Evolutionary conservation across 352 stramenopile species (phyloP).

Genomic region (Phytopythium oedochilum): DNA sequence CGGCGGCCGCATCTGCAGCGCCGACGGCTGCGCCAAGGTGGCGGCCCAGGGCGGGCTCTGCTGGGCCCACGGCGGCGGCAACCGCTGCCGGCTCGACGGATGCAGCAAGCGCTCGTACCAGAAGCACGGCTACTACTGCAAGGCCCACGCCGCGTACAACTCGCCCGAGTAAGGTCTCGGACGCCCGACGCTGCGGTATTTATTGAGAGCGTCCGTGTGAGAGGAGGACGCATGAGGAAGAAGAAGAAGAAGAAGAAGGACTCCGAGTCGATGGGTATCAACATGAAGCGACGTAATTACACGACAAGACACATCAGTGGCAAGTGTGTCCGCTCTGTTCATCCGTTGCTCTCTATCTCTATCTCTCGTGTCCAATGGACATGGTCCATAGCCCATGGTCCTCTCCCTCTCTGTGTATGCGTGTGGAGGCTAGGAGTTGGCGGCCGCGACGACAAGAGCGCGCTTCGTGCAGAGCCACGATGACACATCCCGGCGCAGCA

Average conservation of each 20-base stretch:
- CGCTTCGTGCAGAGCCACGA: too few relatives aligned
- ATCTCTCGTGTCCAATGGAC: too few relatives aligned
- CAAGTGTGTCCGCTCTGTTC: background rate
- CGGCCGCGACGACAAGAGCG: too few relatives aligned
- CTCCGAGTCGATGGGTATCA: too few relatives aligned
- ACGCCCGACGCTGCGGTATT: background rate
- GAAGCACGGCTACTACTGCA: slow-evolving; percentile 72
- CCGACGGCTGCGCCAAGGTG: slow-evolving; percentile 54
- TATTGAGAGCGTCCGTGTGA: slow-evolving; percentile 4
- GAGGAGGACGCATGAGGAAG: too few relatives aligned
- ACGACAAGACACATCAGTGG: background rate
- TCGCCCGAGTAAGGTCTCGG: background rate
- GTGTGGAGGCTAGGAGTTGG: too few relatives aligned
- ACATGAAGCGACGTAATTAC: too few relatives aligned
- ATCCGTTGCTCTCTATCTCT: too few relatives aligned
- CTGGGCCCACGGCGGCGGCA: slow-evolving; percentile 76
- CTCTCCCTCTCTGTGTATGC: too few relatives aligned
- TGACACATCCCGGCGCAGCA: background rate
- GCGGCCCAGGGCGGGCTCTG: slow-evolving; percentile 63
- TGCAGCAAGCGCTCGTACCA: slow-evolving; percentile 73
- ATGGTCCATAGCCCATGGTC: too few relatives aligned
- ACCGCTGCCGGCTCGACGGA: slow-evolving; percentile 56
- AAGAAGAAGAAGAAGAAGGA: too few relatives aligned
- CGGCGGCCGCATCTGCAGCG: slow-evolving; percentile 63
- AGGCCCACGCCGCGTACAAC: slow-evolving; percentile 40